Base-by-base conservation (phyloP, 192 early-diverging fungal genomes). In the Backusella mclennaniae region DNA sequence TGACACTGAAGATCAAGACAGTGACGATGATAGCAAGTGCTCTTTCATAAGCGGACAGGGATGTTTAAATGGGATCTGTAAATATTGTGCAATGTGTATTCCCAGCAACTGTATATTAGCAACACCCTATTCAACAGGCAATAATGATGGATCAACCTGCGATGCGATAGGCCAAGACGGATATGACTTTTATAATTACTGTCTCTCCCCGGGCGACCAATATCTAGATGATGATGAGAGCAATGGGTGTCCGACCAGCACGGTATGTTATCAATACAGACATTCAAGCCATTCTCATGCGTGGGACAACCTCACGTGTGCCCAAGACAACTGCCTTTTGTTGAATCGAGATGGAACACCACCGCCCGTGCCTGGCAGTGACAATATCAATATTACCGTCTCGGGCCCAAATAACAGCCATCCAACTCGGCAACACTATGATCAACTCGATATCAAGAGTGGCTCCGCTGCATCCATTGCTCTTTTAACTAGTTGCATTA, bases 1-100 rank as follows among this genome's bases (percentile, higher is more conserved):
- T 26, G 23, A 59, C 1, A 9, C 0, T 63, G 26, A 29, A 14
- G n/a, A 29, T 14, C 33, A 33, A 33, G 33, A 33, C 33, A 33
- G 33, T 3, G 23, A 9, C 2, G 4, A 26, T 4, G 23, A 63
- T 14, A 29, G 1, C 21, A 63, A 23, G 11, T 63, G 56, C 21
- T 63, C 56, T 0, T 63, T 63, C 26, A 63, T 63, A 29, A 63
- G 56, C 1, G 56, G 56, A 4, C 56, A 63, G 29, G 56, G 56
- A 12, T 63, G 56, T 26, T 29, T 63, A 26, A 63, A 63, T 11
- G 56, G 56, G 56, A 63, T 63, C 23, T 63, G 56, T 63, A 63
- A 63, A 63, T 63, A 63, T 63, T 63, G 56, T 63, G 56, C 56
- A 29, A 63, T 63, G 56, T 63, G 56, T 63, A 63, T 63, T 63